Evolutionary conservation across 306 rosid genomes (phyloP), one percentile per base, ranked within the genome.

Genomic region (Trifolium pratense): DNA sequence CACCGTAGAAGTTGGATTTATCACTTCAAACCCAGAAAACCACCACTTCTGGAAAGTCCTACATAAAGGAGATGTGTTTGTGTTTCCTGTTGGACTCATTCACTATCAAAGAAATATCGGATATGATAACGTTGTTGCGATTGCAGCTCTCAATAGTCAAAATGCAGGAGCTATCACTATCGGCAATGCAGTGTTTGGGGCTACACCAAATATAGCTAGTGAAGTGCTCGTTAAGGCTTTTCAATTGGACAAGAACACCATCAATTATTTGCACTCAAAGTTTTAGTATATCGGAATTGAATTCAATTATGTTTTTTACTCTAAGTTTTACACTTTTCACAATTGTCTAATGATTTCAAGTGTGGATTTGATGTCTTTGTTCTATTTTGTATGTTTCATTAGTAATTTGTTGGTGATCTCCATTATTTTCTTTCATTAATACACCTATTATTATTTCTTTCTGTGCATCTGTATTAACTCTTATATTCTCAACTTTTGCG

Each of bases 21-120:
- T 84, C 37, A 77, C 84, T 56, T 80, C 87, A 1, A 77, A 84
- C 80, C 84, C 87, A 0, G 80, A 84, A 45, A 80, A 77, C 10
- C 80, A 68, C 0, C 81, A 45, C 53, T 56, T 84, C 0, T 26
- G 59, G 0, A 84, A 73, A 25, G 69, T 80, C 13, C 62, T 84
- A 12, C 72, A 77, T 0, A 77, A 73, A 72, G 84, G 84, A 62
- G 87, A 84, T 10, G 80, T 80, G 64, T 76, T 80, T 69, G 84
- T 80, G 78, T 84, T 84, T 14, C 87, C 87, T 0, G 12, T 51
- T 2, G 87, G 87, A 2, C 84, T 80, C 7, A 7, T 84, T 1
- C 87, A 80, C 52, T 84, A 62, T 45, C 80, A 80, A 37, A 77
- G 79, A 80, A 84, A 84, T 40, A 77, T 77, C 0, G 87, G 87